Conservation (phyloP, 83 land plant genomes). For the Larix sibirica region DNA sequence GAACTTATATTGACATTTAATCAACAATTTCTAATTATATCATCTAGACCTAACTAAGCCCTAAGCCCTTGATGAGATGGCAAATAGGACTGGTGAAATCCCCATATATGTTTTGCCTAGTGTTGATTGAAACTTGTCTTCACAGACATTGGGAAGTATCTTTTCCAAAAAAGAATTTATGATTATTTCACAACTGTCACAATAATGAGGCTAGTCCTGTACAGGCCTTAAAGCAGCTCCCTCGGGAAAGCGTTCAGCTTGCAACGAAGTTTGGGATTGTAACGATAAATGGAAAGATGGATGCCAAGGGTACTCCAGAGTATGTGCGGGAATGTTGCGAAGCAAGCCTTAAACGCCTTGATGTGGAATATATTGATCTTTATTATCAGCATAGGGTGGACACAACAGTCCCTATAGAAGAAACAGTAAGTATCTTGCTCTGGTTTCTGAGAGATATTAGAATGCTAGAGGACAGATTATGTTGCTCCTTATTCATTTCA, state of each 20-base stretch:
- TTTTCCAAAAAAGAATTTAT: too few relatives aligned
- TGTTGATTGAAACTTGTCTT: too few relatives aligned
- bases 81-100: too few relatives aligned
- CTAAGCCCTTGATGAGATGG: too few relatives aligned
- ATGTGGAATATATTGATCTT: conserved; percentile 67
- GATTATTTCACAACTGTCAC: too few relatives aligned
- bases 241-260: conserved; percentile 37
- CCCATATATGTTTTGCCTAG: too few relatives aligned
- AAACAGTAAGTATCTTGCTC: conserved; percentile 33
- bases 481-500: background rate
- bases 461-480: background rate
- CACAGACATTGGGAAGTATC: too few relatives aligned
- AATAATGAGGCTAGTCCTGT: background rate
- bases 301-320: conserved; percentile 46
- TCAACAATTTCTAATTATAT: too few relatives aligned
- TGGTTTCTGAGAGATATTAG: background rate
- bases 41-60: too few relatives aligned
- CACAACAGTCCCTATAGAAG: conserved; percentile 57
- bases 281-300: background rate
- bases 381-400: conserved; percentile 69
- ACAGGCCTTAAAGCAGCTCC: conserved; percentile 43
- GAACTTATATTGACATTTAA: too few relatives aligned
- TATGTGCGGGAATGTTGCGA: conserved; percentile 62
- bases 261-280: conserved; percentile 56
- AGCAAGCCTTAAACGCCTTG: conserved; percentile 59